Base-by-base conservation (phyloP, 2,329 filamentous ascomycete species). In the Neurospora sp. region DNA sequence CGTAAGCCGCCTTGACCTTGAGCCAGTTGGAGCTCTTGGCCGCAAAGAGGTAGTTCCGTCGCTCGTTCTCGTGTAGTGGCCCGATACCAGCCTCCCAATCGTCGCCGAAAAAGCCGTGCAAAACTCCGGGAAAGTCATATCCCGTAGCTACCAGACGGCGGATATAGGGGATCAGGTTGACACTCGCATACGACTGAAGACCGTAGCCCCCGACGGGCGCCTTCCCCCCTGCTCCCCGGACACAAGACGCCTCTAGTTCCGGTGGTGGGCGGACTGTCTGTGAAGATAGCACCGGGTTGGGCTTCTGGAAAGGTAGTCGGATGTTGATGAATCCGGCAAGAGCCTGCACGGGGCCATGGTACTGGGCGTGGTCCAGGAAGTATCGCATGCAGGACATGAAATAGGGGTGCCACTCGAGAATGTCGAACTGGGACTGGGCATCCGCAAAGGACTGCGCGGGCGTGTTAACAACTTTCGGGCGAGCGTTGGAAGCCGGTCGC, bases 71-170 rank as follows among this genome's bases (percentile, higher is more conserved):
- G 77, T 97, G 92, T 71, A 97, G 83, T 11, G 90, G 88, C 0
- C 93, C 91, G 67, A 98, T 86, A 1, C 96, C 96, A 23, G 86
- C 83, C 40, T 83, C 80, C 92, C 94, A 99, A 78, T 97, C 91
- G 73, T 97, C 92, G n/a, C 96, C 96, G 76, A 98, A 99, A 82
- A 97, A 97, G 11, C 93, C 93, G 77, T 97, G 93, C 71, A 99
- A 83, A n/a, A 98, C 90, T 0, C 89, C 89, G 0, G 91, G 89
- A 52, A 89, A 90, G 79, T 98, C 96, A 82, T 97, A 96, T 1
- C 94, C 95, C 0, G 95, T 98, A 17, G 93, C 93, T 66, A 98
- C 89, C 2, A 98, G 86, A 17, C 96, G 92, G 40, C 95, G 90
- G 72, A 98, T 90, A 79, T 97, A 99, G 0, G 96, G 95, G 4